Conservation (phyloP, 176 grass and related monocot genomes). For the Avena eriantha region DNA sequence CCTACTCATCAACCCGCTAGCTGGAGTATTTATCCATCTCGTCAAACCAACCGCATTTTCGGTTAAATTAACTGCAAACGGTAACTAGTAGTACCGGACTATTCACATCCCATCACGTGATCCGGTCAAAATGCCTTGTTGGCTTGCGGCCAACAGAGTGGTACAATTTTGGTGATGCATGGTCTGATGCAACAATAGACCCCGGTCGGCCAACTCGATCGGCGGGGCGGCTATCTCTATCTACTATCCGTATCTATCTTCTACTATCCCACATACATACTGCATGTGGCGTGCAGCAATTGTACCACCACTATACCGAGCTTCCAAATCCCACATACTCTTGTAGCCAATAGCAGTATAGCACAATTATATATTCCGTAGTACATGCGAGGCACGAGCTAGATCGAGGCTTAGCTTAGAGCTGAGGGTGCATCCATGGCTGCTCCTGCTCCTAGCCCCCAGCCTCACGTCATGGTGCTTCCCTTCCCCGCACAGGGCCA, state of each 20-base stretch:
- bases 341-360: not conserved
- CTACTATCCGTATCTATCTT: not conserved
- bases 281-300: not conserved
- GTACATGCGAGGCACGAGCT: not conserved
- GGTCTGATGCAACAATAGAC: not conserved
- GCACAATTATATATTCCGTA: not conserved
- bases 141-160: not conserved
- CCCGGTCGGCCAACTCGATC: too few species aligned
- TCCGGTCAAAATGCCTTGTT: not conserved
- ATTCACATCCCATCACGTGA: not conserved
- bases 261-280: not conserved
- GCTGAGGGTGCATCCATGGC: conserved; percentile 30
- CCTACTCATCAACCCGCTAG: not conserved
- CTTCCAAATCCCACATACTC: not conserved
- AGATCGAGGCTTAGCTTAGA: not conserved
- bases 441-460: not conserved
- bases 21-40: not conserved
- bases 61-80: not conserved
- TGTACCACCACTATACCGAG: too few species aligned
- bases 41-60: not conserved
- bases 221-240: not conserved
- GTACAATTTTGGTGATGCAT: not conserved
- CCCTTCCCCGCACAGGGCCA: conserved; percentile 66
- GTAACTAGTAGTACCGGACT: not conserved
- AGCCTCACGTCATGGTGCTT: conserved; percentile 41